phyloP scores from a whole-genome alignment of 495 filamentous ascomycete genomes.

The Neurospora hispaniola region DNA sequence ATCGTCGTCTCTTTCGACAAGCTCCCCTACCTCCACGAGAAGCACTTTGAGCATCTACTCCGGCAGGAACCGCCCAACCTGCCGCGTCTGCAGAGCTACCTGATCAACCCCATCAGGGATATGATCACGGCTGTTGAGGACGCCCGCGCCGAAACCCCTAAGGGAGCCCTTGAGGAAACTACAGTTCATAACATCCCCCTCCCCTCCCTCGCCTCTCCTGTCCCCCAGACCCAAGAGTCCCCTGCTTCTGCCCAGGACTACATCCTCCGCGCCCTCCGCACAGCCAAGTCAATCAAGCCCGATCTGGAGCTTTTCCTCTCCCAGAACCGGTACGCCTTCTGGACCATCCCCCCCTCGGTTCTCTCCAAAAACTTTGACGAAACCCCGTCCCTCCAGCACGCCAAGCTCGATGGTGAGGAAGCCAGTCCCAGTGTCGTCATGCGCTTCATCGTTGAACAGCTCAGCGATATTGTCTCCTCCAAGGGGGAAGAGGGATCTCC shows the following conservation, averaged over 20 bases:
- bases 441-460: neutral
- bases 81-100: constrained; percentile 8
- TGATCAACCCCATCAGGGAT: constrained; percentile 8
- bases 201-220: constrained; percentile 1
- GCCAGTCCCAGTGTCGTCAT: neutral
- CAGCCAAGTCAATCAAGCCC: constrained; percentile 7
- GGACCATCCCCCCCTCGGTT: constrained; percentile 20
- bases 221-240: neutral
- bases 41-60: constrained; percentile 39
- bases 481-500: neutral
- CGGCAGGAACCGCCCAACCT: neutral
- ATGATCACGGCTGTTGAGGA: neutral
- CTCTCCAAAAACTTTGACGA: neutral
- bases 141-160: neutral
- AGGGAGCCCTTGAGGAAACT: neutral
- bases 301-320: constrained; percentile 38
- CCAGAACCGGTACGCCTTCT: constrained; percentile 56
- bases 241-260: neutral
- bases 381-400: neutral
- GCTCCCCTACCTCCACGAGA: constrained; percentile 67
- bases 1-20: constrained; percentile 76
- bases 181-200: neutral
- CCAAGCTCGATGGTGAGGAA: neutral
- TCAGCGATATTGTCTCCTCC: neutral
- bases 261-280: constrained; percentile 10